phyloP scores from a whole-genome alignment of 352 stramenopile species.

The Phytophthora meadii region DNA sequence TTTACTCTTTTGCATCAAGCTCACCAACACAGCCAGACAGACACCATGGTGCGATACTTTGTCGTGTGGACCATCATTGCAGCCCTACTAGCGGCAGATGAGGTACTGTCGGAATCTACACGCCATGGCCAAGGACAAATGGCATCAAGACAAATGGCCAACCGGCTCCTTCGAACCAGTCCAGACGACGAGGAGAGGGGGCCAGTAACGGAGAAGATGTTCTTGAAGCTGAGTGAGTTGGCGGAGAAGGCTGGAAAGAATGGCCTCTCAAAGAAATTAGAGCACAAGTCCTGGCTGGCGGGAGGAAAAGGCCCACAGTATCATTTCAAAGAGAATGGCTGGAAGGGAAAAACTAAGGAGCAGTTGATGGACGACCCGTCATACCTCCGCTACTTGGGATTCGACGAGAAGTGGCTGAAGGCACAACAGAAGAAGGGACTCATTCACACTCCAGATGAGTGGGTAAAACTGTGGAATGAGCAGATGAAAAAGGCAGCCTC shows the following conservation, averaged over 20 bases:
- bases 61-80: neutral
- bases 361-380: slow-evolving; percentile 2
- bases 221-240: slow-evolving; percentile 3
- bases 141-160: too few relatives aligned
- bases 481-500: neutral
- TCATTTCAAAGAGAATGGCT: neutral
- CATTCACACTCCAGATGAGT: too few relatives aligned
- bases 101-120: neutral
- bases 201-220: neutral
- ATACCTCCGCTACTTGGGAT: slow-evolving; percentile 9
- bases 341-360: neutral
- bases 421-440: slow-evolving; percentile 14
- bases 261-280: slow-evolving; percentile 4
- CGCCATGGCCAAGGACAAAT: too few relatives aligned
- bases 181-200: slow-evolving; percentile 7
- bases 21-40: neutral
- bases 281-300: slow-evolving; percentile 13
- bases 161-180: neutral
- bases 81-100: neutral
- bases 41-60: neutral
- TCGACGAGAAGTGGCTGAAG: slow-evolving; percentile 12
- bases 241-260: slow-evolving; percentile 5
- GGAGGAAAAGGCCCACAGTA: neutral
- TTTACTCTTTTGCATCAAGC: neutral
- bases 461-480: too few relatives aligned